A percentile compares a stretch with the other conserved stretches of the same genome.
These are phyloP conservation scores for Astrephomene gubernaculifera DNA, from an alignment of 139 green algal species.

Conservation along the genomic window DNA sequence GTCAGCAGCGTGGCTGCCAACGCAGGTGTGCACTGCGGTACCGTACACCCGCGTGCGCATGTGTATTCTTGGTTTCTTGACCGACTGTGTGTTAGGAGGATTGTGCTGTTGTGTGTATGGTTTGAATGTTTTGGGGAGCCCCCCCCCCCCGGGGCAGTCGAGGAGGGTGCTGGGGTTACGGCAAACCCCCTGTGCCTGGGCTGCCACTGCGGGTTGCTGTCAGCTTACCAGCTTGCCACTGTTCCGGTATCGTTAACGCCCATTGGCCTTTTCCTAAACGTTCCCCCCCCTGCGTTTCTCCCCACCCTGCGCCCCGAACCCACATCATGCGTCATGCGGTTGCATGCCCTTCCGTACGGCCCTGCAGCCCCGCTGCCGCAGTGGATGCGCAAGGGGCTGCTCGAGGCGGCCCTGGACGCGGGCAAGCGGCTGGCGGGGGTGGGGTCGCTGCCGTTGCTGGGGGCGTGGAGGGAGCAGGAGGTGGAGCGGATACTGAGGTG, in stretches of 20 bases:
- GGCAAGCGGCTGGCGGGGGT: slow-evolving; percentile 52
- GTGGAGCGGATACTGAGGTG: slow-evolving; percentile 38
- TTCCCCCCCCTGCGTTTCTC: background rate
- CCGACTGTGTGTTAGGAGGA: no score
- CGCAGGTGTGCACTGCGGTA: background rate
- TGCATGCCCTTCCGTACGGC: no score
- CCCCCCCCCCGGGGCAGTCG: no score
- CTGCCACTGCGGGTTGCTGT: no score
- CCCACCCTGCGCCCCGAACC: background rate
- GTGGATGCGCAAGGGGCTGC: slow-evolving; percentile 50
- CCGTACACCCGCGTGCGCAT: no score
- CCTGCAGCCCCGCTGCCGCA: slow-evolving; percentile 45
- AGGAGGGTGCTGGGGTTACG: no score
- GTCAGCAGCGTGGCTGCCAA: slow-evolving; percentile 31
- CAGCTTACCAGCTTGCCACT: no score
- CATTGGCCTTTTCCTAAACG: background rate
- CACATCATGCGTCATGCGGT: background rate
- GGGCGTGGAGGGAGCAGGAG: slow-evolving; percentile 30
- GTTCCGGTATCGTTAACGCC: no score
- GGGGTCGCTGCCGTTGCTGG: slow-evolving; percentile 39
- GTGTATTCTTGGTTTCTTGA: no score
- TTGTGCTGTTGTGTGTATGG: no score
- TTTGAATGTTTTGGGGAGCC: no score
- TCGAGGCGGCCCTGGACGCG: slow-evolving; percentile 61
- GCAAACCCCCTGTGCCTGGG: no score